Conservation (phyloP, 768 basidiomycete genomes). For the Termitomyces titanicus region DNA sequence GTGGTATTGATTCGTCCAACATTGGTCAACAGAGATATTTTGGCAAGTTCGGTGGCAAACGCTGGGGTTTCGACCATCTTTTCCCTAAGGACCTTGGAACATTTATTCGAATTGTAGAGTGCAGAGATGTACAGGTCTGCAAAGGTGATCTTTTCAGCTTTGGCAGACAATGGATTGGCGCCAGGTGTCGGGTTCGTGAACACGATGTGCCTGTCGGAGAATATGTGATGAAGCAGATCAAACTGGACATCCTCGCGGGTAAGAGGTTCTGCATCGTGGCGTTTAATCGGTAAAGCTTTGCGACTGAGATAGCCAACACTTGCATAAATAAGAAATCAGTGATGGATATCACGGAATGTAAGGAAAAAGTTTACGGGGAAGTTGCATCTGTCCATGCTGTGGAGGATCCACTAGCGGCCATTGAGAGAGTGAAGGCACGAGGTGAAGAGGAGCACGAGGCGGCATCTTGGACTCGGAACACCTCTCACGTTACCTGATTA, state of each 20-base stretch:
- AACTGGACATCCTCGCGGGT: slow-evolving; percentile 84
- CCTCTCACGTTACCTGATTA: slow-evolving; percentile 15
- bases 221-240: slow-evolving; percentile 79
- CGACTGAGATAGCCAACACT: slow-evolving; percentile 61
- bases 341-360: background rate
- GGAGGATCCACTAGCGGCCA: slow-evolving; percentile 35
- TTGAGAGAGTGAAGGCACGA: slow-evolving; percentile 33
- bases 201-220: slow-evolving; percentile 60
- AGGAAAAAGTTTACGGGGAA: slow-evolving; percentile 44
- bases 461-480: background rate
- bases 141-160: slow-evolving; percentile 61
- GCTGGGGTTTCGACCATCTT: slow-evolving; percentile 82
- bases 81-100: slow-evolving; percentile 84
- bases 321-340: slow-evolving; percentile 7
- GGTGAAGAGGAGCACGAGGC: slow-evolving; percentile 21
- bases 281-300: slow-evolving; percentile 77
- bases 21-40: slow-evolving; percentile 83
- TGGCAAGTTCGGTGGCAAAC: slow-evolving; percentile 76
- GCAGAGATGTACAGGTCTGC: slow-evolving; percentile 82
- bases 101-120: slow-evolving; percentile 75
- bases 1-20: slow-evolving; percentile 92
- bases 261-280: slow-evolving; percentile 78
- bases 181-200: slow-evolving; percentile 67
- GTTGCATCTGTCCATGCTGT: slow-evolving; percentile 45
- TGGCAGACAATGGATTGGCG: slow-evolving; percentile 39